Evolutionary conservation across 768 basidiomycete species (phyloP).

Genomic region (Rhizopogon vesiculosus): DNA sequence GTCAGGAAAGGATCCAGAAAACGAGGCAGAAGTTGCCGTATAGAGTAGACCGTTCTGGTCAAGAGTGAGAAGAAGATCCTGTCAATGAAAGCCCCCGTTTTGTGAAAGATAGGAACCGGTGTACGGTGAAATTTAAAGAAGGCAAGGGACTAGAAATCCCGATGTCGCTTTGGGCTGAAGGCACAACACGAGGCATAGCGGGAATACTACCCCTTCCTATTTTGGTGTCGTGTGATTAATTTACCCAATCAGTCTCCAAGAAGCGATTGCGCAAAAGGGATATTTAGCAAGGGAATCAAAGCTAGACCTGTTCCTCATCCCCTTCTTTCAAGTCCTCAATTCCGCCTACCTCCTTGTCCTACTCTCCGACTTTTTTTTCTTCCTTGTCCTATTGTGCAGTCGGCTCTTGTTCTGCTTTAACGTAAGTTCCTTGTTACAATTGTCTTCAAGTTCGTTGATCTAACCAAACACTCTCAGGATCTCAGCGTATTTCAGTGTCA

Average conservation of each 20-base stretch:
- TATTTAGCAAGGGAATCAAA: conserved; percentile 30
- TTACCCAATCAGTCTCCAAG: conserved; percentile 8
- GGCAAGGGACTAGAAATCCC: conserved; percentile 28
- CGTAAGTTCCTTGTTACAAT: conserved; percentile 21
- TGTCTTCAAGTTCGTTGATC: background rate
- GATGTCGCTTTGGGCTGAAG: conserved; percentile 10
- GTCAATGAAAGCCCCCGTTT: conserved; percentile 21
- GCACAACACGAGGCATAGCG: conserved; percentile 25
- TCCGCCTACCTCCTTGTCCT: conserved; percentile 31
- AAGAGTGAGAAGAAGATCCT: conserved; percentile 18
- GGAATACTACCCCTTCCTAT: conserved; percentile 17
- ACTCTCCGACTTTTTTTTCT: conserved; percentile 35
- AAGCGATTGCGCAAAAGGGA: conserved; percentile 8
- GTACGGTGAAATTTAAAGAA: conserved; percentile 8
- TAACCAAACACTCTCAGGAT: conserved; percentile 13
- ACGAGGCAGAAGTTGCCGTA: conserved; percentile 3
- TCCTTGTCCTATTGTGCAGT: conserved; percentile 28
- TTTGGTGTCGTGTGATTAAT: background rate
- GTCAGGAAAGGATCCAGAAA: conserved; percentile 9
- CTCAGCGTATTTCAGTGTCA: conserved; percentile 28
- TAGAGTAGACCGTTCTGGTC: background rate
- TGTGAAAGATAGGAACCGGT: conserved; percentile 8
- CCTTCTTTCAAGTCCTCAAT: conserved; percentile 13
- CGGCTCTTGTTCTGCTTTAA: conserved; percentile 28
- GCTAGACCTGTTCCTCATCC: conserved; percentile 15